These are phyloP conservation scores for Podila minutissima DNA, from an alignment of 192 early-diverging fungal species.

Conservation along the genomic window DNA sequence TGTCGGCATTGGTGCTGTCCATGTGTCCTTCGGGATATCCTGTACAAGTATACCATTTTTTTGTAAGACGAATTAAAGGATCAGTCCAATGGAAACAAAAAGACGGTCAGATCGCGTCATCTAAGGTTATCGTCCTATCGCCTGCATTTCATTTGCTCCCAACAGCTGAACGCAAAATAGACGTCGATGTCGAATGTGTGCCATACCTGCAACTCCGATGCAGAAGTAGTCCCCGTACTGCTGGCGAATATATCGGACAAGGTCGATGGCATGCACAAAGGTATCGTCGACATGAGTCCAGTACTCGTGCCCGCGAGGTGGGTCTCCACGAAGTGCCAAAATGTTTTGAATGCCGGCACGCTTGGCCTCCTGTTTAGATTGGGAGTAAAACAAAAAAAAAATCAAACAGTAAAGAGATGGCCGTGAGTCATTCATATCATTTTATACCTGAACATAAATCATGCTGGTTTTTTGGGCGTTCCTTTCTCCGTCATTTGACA, in stretches of 20 bases:
- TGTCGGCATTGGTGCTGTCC: constrained; percentile 65
- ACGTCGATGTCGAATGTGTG: background rate
- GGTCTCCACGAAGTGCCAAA: constrained; percentile 85
- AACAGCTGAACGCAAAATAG: too few relatives aligned
- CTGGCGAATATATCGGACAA: constrained; percentile 82
- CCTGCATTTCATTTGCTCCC: background rate
- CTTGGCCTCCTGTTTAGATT: constrained; percentile 52
- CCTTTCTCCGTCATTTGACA: too few relatives aligned
- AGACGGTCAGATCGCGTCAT: constrained; percentile 5
- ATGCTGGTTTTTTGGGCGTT: background rate
- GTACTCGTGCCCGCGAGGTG: constrained; percentile 80
- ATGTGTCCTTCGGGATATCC: constrained; percentile 88
- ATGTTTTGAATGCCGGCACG: constrained; percentile 84
- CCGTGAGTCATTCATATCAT: too few relatives aligned
- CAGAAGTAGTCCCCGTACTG: constrained; percentile 87
- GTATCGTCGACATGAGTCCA: constrained; percentile 79
- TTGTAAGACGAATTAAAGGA: background rate
- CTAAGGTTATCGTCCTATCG: background rate
- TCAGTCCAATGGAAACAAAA: constrained; percentile 1
- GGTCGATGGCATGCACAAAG: constrained; percentile 80
- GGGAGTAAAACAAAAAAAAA: background rate
- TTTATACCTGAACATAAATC: too few relatives aligned
- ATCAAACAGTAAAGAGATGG: background rate
- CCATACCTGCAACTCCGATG: constrained; percentile 81
- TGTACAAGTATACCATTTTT: background rate